A percentile compares a stretch with the other conserved stretches of the same genome.
Conservation (phyloP, 352 stramenopile species). For the Globisporangium splendens region DNA sequence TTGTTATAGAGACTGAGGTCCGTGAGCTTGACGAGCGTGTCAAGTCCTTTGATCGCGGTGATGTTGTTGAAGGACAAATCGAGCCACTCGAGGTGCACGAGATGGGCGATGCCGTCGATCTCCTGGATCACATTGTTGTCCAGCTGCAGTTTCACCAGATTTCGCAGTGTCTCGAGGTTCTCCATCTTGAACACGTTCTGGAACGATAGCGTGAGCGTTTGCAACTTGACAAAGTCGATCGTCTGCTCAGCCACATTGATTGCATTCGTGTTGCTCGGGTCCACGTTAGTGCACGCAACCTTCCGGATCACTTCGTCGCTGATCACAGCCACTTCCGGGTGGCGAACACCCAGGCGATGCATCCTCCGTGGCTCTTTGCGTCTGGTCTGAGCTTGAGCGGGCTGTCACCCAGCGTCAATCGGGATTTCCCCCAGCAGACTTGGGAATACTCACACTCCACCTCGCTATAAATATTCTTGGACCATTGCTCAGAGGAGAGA, state of each 20-base stretch:
- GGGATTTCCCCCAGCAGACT: not conserved
- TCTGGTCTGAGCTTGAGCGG: no score
- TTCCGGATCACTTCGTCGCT: slow-evolving; percentile 79
- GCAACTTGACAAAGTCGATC: slow-evolving; percentile 73
- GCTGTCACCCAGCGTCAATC: no score
- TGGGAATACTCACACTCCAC: no score
- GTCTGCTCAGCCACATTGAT: slow-evolving; percentile 60
- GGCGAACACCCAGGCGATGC: slow-evolving; percentile 69
- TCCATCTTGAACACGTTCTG: slow-evolving; percentile 93
- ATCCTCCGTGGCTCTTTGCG: slow-evolving; percentile 19
- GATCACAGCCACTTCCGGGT: slow-evolving; percentile 76
- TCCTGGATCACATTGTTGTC: slow-evolving; percentile 95
- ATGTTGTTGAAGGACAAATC: slow-evolving; percentile 96
- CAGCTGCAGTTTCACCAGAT: slow-evolving; percentile 89
- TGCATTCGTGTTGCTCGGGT: slow-evolving; percentile 65
- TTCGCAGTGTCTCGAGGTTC: slow-evolving; percentile 89
- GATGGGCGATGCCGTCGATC: slow-evolving; percentile 84
- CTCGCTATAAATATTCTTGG: no score
- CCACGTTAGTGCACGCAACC: slow-evolving; percentile 49
- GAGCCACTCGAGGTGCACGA: slow-evolving; percentile 90
- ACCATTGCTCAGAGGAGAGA: no score
- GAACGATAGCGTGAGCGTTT: slow-evolving; percentile 88
- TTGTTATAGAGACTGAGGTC: slow-evolving; percentile 94
- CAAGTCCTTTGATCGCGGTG: slow-evolving; percentile 84
- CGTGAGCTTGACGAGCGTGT: slow-evolving; percentile 87